Base-by-base conservation (phyloP, 179 eudicot species). In the Nepenthes alata region DNA sequence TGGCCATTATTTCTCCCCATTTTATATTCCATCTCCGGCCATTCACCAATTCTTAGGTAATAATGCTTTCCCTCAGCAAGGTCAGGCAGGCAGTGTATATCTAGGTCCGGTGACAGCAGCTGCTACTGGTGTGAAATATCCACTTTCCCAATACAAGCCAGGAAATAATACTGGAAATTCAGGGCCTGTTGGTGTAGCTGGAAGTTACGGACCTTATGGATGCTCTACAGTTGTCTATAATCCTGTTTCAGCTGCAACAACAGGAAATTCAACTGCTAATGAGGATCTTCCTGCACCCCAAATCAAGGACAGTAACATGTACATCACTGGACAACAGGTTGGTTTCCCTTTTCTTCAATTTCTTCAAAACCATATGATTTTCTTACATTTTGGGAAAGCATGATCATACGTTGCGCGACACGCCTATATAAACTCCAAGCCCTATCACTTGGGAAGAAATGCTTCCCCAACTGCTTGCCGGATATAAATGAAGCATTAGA, bases 261-360 rank as follows among this genome's bases (percentile, higher is more conserved):
- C 80, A 60, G 95, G 83, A 55, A 88, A 84, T 64, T 70, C 85
- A 47, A 73, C 76, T 37, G 61, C 81, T 58, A 83, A 72, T 61
- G 97, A 85, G 67, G 94, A 90, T 74, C 80, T 77, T 58, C 67
- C 72, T 49, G 68, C 77, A 16, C 72, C 87, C 50, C 95, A 87
- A 63, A 80, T 75, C 61, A 90, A 90, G 81, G 97, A 90, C 47
- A 85, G 54, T 58, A 84, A 87, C 66, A 62, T 80, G 58, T 85
- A 83, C 68, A 70, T 74, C 47, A 73, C 74, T 63, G 87, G 89
- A 63, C 95, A 85, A 67, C 95, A 90, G 95, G 97, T 90, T 53
- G 37, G 78, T 51, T 69, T 25, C 65, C 34, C 35, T 16, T 45
- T 25, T 25, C 25, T 25, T 25, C 25, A 25, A 25, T 25, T 25